These are phyloP conservation scores for Zygosaccharomyces pseudobailii DNA, from an alignment of 1,139 yeast species.

Conservation along the genomic window DNA sequence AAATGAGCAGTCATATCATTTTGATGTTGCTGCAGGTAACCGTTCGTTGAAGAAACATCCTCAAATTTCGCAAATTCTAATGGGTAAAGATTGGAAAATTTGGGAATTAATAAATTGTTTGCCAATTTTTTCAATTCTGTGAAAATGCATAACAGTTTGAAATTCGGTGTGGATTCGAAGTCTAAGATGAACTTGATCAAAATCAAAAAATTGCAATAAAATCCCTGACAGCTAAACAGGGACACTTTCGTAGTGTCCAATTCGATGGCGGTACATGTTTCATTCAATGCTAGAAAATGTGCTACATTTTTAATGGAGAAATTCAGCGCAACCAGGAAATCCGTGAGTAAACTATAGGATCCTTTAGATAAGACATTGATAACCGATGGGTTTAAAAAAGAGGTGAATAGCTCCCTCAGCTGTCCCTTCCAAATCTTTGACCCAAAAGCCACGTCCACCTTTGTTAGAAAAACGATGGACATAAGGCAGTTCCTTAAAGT, in stretches of 20 bases:
- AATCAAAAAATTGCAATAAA: conserved; percentile 35
- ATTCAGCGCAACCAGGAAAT: conserved; percentile 31
- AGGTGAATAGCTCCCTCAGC: conserved; percentile 19
- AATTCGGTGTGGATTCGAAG: conserved; percentile 36
- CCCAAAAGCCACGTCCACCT: conserved; percentile 23
- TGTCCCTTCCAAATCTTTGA: conserved; percentile 24
- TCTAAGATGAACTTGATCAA: conserved; percentile 36
- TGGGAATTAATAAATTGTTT: conserved; percentile 26
- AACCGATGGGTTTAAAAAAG: conserved; percentile 22
- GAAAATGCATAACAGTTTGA: conserved; percentile 31
- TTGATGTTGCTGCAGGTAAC: conserved; percentile 7
- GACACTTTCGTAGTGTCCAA: conserved; percentile 26
- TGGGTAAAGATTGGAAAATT: conserved; percentile 21
- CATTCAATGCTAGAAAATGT: conserved; percentile 15
- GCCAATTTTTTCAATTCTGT: conserved; percentile 31
- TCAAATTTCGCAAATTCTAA: conserved; percentile 20
- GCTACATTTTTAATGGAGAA: conserved; percentile 32
- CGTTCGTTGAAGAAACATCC: conserved; percentile 5
- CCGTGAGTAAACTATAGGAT: conserved; percentile 27
- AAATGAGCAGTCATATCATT: conserved; percentile 2
- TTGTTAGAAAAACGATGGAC: conserved; percentile 27
- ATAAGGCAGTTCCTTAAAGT: conserved; percentile 29
- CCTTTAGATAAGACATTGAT: conserved; percentile 26
- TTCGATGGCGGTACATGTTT: conserved; percentile 13
- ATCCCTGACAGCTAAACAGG: conserved; percentile 34